A percentile compares a stretch with the other conserved stretches of the same genome.
phyloP scores from a whole-genome alignment of 164 flowering plant species.

The Aristolochia fimbriata region DNA sequence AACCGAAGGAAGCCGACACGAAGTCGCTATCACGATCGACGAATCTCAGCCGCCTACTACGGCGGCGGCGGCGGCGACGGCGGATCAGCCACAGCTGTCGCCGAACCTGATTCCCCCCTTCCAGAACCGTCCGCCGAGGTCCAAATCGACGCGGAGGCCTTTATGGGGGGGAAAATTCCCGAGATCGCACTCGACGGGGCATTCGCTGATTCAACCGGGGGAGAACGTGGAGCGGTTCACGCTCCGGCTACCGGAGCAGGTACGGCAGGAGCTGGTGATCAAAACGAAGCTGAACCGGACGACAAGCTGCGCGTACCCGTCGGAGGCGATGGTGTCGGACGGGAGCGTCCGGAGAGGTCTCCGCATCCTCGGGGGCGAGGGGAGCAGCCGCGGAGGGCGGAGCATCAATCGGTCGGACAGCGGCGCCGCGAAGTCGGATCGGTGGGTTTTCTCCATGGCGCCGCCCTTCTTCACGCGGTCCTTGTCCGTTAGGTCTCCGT shows the following conservation, averaged over 20 bases:
- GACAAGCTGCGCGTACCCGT: slow-evolving; percentile 19
- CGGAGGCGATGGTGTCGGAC: slow-evolving; percentile 4
- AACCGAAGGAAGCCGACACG: slow-evolving; percentile 2
- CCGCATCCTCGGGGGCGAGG: slow-evolving; percentile 7
- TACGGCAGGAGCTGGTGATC: slow-evolving; percentile 39
- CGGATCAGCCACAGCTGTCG: not conserved
- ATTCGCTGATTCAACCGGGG: slow-evolving; percentile 50
- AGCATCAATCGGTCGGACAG: slow-evolving; percentile 14
- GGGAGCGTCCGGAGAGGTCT: slow-evolving; percentile 25
- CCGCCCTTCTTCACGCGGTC: slow-evolving; percentile 44
- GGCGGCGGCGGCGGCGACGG: not conserved
- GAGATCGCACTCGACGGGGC: slow-evolving; percentile 76
- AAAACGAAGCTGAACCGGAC: slow-evolving; percentile 33
- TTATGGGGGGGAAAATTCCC: slow-evolving; percentile 20
- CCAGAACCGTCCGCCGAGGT: slow-evolving; percentile 33
- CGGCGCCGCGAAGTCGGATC: slow-evolving; percentile 30
- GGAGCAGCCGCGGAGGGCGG: slow-evolving; percentile 24
- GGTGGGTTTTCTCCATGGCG: slow-evolving; percentile 41
- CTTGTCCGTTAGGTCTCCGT: slow-evolving; percentile 30
- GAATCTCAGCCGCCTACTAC: not conserved
- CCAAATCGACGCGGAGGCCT: slow-evolving; percentile 16
- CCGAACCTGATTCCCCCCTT: slow-evolving; percentile 3
- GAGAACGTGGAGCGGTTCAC: slow-evolving; percentile 55
- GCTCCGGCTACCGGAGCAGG: slow-evolving; percentile 42
- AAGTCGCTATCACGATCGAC: slow-evolving; percentile 5